These are phyloP conservation scores for Cordyceps tenuipes DNA, from an alignment of 2,329 filamentous ascomycete species.

Conservation along the genomic window DNA sequence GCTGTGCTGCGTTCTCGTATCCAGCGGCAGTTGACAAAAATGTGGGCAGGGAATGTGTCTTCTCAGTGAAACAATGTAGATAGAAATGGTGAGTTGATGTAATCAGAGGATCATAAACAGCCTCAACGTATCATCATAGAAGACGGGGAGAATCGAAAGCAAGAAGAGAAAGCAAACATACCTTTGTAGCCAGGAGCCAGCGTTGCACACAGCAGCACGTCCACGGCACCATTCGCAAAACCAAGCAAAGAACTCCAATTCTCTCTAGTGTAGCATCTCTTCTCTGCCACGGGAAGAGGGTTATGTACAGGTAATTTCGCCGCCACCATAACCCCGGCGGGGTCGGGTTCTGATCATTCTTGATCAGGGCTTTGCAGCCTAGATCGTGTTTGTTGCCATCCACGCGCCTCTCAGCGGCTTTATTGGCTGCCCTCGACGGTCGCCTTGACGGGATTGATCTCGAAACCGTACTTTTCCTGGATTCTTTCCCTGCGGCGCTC, in stretches of 20 bases:
- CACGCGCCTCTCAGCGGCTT: constrained; percentile 6
- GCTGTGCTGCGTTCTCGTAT: background rate
- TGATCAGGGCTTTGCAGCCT: background rate
- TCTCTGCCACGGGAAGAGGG: constrained; percentile 25
- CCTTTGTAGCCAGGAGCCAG: constrained; percentile 1
- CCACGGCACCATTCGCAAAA: constrained; percentile 17
- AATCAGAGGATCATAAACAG: constrained; percentile 41
- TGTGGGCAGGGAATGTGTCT: background rate
- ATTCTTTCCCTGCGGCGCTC: constrained; percentile 75
- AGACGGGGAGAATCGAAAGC: constrained; percentile 9
- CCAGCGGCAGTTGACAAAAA: background rate
- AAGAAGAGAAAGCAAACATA: constrained; percentile 11
- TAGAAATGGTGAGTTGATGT: constrained; percentile 24
- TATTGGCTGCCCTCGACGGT: constrained; percentile 37
- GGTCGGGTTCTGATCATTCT: constrained; percentile 4
- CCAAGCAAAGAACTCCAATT: constrained; percentile 31
- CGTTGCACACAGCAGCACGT: background rate
- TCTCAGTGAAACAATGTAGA: constrained; percentile 18
- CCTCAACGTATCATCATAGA: constrained; percentile 37
- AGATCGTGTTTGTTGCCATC: constrained; percentile 5
- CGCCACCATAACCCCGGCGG: constrained; percentile 12
- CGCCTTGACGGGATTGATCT: constrained; percentile 60
- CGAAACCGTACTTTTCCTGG: constrained; percentile 80
- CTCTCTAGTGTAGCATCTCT: constrained; percentile 32
- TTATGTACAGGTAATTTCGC: constrained; percentile 25